Base-by-base conservation (phyloP, 2,329 filamentous ascomycete species). In the Diplodia sapinea region DNA sequence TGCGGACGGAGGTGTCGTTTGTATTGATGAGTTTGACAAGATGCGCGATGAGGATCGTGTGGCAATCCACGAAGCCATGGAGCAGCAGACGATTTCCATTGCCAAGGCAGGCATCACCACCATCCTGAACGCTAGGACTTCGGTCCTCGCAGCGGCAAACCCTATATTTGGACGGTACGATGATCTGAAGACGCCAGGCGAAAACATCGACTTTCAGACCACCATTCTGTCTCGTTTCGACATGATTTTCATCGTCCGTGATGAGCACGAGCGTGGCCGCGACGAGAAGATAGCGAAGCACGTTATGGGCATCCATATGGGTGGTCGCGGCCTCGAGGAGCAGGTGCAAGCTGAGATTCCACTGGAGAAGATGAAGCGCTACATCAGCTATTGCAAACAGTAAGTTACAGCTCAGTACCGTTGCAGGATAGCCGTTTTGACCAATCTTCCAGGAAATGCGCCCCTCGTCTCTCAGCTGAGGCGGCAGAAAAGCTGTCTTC, bases 41-140 rank as follows among this genome's bases (percentile, higher is more conserved):
- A 99, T 99, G 95, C 98, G 98, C 78, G 95, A 99, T 78, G 93
- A 98, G 77, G 95, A 99, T 79, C 89, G 95, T 71, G 98, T 95
- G 0, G 97, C 93, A 8, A 99, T 99, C 73, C 95, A 99, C 86
- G 95, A 99, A 84, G 95, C 95, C 69, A 99, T 99, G 95, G 95
- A 99, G 80, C 95, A 99, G 80, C 95, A 99, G 81, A 99, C 95
- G 0, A 99, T 99, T 69, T 98, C 95, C 12, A 98, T 99, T 73
- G 95, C 95, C 71, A 98, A 99, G 82, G 95, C 95, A 0, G 95
- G 95, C 74, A 99, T 99, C 76, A 99, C 95, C 0, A 99, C 95
- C 0, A 98, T 99, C 71, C 87, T 99, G 65, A 99, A 99, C 75
- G 94, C 95, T 13, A 85, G 95, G 74, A 99, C 95, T 1, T 97